Conservation (phyloP, 2,329 filamentous ascomycete genomes). For the Monosporascus sp. region DNA sequence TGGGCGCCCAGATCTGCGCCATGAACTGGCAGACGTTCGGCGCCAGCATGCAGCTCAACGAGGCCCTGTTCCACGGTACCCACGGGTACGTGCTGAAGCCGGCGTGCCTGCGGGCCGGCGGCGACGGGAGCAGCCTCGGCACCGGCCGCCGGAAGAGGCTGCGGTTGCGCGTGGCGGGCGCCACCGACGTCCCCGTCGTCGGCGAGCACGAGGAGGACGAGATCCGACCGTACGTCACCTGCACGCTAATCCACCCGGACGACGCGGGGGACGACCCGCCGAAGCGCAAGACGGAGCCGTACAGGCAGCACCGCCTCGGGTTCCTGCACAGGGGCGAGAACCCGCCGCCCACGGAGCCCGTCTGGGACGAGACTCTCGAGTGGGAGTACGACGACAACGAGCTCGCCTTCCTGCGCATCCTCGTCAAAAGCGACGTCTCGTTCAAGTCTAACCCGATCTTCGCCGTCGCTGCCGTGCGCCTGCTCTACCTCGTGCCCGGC, state of each 20-base stretch:
- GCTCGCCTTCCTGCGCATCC: constrained; percentile 56
- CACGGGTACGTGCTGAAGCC: constrained; percentile 65
- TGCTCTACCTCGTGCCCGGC: constrained; percentile 49
- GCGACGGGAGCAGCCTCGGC: constrained; percentile 40
- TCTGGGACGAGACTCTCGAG: constrained; percentile 62
- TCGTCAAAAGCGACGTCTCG: constrained; percentile 62
- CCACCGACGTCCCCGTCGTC: constrained; percentile 54
- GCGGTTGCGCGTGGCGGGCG: constrained; percentile 55
- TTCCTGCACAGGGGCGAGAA: constrained; percentile 55
- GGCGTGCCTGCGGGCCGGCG: constrained; percentile 50
- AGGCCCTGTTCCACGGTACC: constrained; percentile 60
- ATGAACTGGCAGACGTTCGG: constrained; percentile 68
- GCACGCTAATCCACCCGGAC: constrained; percentile 56
- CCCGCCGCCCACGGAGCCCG: constrained; percentile 52
- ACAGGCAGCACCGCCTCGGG: constrained; percentile 54
- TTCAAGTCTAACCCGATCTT: constrained; percentile 59
- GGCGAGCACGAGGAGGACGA: constrained; percentile 44
- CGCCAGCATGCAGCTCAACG: constrained; percentile 61
- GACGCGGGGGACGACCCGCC: constrained; percentile 40
- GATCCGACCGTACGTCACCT: constrained; percentile 61
- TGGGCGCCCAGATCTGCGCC: constrained; percentile 65
- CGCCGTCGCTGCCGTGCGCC: constrained; percentile 53
- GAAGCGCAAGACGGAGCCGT: constrained; percentile 58
- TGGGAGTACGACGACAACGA: constrained; percentile 67
- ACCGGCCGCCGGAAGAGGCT: constrained; percentile 45